These are phyloP conservation scores for Amphibolis antarctica DNA, from an alignment of 106 monocot genomes.

Conservation along the genomic window DNA sequence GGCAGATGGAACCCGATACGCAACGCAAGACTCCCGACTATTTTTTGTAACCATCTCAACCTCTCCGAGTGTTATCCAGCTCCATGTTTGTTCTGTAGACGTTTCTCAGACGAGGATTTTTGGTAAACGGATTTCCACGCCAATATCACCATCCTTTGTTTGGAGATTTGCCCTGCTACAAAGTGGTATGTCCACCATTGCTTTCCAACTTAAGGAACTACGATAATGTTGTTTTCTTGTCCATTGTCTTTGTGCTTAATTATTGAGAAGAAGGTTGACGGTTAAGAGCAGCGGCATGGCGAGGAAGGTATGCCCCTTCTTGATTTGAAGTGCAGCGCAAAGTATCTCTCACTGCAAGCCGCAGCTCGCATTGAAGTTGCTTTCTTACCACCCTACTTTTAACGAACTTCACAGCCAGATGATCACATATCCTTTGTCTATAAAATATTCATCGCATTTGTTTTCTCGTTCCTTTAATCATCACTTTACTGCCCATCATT, in stretches of 20 bases:
- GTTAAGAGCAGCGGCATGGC: background rate
- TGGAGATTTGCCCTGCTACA: background rate
- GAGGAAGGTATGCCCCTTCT: background rate
- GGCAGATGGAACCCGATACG: slow-evolving; percentile 25
- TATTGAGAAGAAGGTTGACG: background rate
- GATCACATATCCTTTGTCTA: slow-evolving; percentile 1
- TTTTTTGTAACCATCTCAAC: slow-evolving; percentile 17
- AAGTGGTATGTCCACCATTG: background rate
- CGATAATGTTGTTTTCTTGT: background rate
- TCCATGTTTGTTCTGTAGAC: slow-evolving; percentile 6
- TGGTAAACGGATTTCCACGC: background rate
- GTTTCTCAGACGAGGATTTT: slow-evolving; percentile 7
- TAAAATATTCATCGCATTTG: background rate
- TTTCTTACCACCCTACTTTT: background rate
- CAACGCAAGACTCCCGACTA: slow-evolving; percentile 27
- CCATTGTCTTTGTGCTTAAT: slow-evolving; percentile 2
- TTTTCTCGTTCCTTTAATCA: background rate
- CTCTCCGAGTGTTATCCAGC: background rate
- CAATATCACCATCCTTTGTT: slow-evolving; percentile 9
- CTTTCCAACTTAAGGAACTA: background rate
- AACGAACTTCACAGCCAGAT: background rate
- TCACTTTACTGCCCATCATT: background rate
- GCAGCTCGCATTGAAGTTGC: background rate
- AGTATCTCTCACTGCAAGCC: no score
- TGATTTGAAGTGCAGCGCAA: background rate